phyloP scores from a whole-genome alignment of 106 monocot species.

The Posidonia australis region DNA sequence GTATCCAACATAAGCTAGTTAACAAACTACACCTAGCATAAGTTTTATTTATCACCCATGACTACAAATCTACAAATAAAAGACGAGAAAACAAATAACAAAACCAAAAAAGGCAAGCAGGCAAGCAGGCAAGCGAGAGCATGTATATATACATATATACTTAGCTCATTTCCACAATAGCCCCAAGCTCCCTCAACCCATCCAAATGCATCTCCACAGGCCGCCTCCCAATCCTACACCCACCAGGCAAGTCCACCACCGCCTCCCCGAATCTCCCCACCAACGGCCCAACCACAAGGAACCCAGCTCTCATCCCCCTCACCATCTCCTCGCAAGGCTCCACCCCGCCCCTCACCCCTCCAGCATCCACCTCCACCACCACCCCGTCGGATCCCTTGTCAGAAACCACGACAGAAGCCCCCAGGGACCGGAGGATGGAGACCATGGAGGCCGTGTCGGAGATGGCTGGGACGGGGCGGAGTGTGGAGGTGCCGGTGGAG shows the following conservation, averaged over 20 bases:
- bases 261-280: slow-evolving; percentile 42
- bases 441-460: slow-evolving; percentile 27
- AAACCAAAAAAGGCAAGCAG: neutral
- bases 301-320: slow-evolving; percentile 31
- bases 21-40: too few species aligned
- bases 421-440: slow-evolving; percentile 25
- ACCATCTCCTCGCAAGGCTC: slow-evolving; percentile 26
- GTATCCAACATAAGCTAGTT: too few species aligned
- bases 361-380: slow-evolving; percentile 22
- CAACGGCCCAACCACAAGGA: slow-evolving; percentile 45
- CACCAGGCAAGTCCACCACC: slow-evolving; percentile 31
- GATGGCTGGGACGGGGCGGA: slow-evolving; percentile 36
- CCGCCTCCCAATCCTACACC: slow-evolving; percentile 37
- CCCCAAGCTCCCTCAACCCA: slow-evolving; percentile 31
- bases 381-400: slow-evolving; percentile 10
- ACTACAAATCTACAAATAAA: too few species aligned
- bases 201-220: slow-evolving; percentile 36
- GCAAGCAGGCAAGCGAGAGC: neutral
- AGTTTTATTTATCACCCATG: too few species aligned
- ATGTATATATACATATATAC: neutral
- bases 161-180: slow-evolving; percentile 29
- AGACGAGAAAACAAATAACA: neutral
- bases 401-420: slow-evolving; percentile 21
- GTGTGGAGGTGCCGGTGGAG: slow-evolving; percentile 16
- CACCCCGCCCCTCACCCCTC: slow-evolving; percentile 1